Evolutionary conservation across 148 eudicot species (phyloP), one percentile per base, ranked within the genome.

Genomic region (Rheum nobile): DNA sequence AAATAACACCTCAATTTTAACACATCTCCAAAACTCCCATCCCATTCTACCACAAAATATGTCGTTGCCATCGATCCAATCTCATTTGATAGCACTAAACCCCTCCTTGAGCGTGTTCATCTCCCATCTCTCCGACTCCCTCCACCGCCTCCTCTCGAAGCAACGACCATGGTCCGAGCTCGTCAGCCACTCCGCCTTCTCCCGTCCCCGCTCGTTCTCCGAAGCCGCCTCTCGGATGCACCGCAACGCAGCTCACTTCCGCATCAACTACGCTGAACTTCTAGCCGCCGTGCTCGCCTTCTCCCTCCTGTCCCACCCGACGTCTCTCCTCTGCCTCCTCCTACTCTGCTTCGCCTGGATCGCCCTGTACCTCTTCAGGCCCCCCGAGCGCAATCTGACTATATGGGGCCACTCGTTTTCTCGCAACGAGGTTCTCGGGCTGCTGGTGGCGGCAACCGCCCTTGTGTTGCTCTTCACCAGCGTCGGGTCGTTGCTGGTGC

Each of bases 121-220:
- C n/a, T 63, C 69, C 39, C 38, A 32, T 35, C 69, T 63, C 22
- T 31, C 39, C 21, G 69, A 63, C 21, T 63, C 69, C 22, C 9
- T 16, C 69, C 69, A 63, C 38, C 69, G 69, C 35, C 67, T 61
- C 67, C 67, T 61, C 67, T 61, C 67, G 19, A 61, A 61, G 38
- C 67, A 61, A 28, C 67, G 37, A 14, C 35, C 67, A 0, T 61
- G 67, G 67, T 14, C 67, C 7, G 67, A 61, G 67, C 35, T 61
- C 67, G 37, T 29, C 0, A 14, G 12, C 37, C 69, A 14, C 69
- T 4, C 31, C 13, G 21, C 39, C 69, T 32, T 63, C 39, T 63
- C 69, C 10, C n/a, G 69, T 6, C 69, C 69, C 12, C 7, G 0
- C 21, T 63, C 69, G 3, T 32, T 63, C 69, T 31, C 69, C 3